Evolutionary conservation across 495 filamentous ascomycete genomes (phyloP), one percentile per base, ranked within the genome.

Genomic region (Trichoderma orchidacearum): DNA sequence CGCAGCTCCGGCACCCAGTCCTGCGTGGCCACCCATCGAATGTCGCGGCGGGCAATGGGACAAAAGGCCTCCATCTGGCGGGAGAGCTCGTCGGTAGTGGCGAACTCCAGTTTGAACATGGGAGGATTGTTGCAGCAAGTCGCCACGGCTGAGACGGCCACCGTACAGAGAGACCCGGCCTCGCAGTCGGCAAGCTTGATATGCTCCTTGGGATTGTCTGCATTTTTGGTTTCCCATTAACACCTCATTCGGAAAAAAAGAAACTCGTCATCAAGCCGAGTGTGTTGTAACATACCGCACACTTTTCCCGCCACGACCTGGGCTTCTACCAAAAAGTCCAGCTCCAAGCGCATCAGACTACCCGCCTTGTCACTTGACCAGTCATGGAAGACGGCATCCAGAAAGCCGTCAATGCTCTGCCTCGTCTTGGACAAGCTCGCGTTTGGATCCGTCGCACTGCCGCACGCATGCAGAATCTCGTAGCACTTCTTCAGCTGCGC

Each of bases 371-470:
- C 17, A 30, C 51, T 53, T n/a, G 30, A 27, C 53, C 53, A 55
- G 15, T 34, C 53, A 23, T 55, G 35, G 29, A 55, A 55, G 1
- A 55, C 32, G 18, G 53, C 53, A 27, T 36, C 31, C 30, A 55
- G 18, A 21, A 34, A 55, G 12, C 53, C 53, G 3, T 55, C 53
- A 23, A 55, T 55, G 32, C 53, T 55, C 53, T 55, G 23, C n/a
- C 31, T 32, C 17, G 53, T 55, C 30, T 30, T 55, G 30, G 31
- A 8, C 30, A 55, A 6, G 21, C 30, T 55, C 15, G 53, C 53
- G 36, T 55, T 34, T 3, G 31, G 30, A 34, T 55, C 23, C 30
- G 53, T 55, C 30, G 53, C 53, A 23, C 30, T 32, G 15, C 53
- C 53, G 21, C 53, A 55, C 3, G 53, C 53, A 36, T 55, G 53